phyloP scores from a whole-genome alignment of 1,284 basidiomycete genomes.

The Marasmius oreades region DNA sequence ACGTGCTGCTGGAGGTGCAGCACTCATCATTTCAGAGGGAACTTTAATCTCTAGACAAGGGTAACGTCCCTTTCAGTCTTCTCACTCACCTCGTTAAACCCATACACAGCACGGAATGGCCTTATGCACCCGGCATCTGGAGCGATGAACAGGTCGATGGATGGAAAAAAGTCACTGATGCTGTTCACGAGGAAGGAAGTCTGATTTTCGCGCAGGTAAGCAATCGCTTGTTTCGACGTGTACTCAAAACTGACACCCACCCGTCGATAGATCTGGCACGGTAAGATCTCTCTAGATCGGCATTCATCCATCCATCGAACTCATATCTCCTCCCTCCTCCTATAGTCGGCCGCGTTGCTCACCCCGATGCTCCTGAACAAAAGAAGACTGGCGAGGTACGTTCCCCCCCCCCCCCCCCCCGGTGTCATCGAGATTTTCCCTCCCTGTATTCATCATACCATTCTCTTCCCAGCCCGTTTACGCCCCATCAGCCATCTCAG shows the following conservation, averaged over 20 bases:
- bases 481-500: slow-evolving; percentile 35
- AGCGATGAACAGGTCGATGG: slow-evolving; percentile 30
- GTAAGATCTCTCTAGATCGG: slow-evolving; percentile 19
- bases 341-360: slow-evolving; percentile 32
- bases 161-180: slow-evolving; percentile 37
- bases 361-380: slow-evolving; percentile 34
- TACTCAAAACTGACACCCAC: no score
- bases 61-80: slow-evolving; percentile 18
- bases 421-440: no score
- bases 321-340: background rate
- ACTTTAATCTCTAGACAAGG: slow-evolving; percentile 38
- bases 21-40: slow-evolving; percentile 43
- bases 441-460: background rate
- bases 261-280: slow-evolving; percentile 29
- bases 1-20: slow-evolving; percentile 32
- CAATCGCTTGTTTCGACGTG: background rate
- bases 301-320: background rate
- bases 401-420: background rate
- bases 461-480: slow-evolving; percentile 28
- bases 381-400: slow-evolving; percentile 30
- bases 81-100: slow-evolving; percentile 2
- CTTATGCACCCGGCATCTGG: slow-evolving; percentile 38
- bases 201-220: slow-evolving; percentile 32
- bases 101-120: slow-evolving; percentile 32
- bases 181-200: slow-evolving; percentile 33